phyloP scores from a whole-genome alignment of 208 protist genomes.

The Kentomonas sorsogonicus region DNA sequence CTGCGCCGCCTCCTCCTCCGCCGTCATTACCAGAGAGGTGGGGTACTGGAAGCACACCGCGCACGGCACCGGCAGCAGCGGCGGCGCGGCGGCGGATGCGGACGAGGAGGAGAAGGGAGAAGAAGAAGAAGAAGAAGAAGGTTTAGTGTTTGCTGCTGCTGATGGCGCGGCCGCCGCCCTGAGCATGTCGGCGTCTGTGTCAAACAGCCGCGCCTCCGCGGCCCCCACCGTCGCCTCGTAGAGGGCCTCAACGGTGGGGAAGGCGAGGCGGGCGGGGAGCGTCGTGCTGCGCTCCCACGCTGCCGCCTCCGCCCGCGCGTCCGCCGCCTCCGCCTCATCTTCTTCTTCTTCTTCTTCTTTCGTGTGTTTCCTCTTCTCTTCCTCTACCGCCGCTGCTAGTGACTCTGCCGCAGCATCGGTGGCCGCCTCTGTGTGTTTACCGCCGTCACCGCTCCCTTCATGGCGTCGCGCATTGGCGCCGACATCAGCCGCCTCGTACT shows the following conservation, averaged over 20 bases:
- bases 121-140: no score
- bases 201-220: constrained; percentile 30
- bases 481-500: no score
- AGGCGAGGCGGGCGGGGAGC: constrained; percentile 17
- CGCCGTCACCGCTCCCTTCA: no score
- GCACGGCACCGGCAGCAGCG: constrained; percentile 29
- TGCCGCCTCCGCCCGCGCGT: no score
- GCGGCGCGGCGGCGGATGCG: background rate
- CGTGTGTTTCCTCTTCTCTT: no score
- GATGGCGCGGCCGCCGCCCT: background rate
- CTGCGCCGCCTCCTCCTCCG: constrained; percentile 10
- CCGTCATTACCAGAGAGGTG: constrained; percentile 15
- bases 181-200: constrained; percentile 34
- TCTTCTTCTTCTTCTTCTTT: no score
- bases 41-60: constrained; percentile 37
- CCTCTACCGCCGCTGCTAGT: no score
- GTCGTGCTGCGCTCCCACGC: constrained; percentile 16
- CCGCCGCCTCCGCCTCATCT: no score
- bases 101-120: no score
- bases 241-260: constrained; percentile 28
- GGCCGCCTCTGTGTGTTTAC: no score
- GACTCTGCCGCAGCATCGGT: no score
- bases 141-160: background rate
- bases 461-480: no score
- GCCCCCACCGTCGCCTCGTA: constrained; percentile 30